Conservation (phyloP, 176 grass and related monocot species). For the Zizania latifolia region DNA sequence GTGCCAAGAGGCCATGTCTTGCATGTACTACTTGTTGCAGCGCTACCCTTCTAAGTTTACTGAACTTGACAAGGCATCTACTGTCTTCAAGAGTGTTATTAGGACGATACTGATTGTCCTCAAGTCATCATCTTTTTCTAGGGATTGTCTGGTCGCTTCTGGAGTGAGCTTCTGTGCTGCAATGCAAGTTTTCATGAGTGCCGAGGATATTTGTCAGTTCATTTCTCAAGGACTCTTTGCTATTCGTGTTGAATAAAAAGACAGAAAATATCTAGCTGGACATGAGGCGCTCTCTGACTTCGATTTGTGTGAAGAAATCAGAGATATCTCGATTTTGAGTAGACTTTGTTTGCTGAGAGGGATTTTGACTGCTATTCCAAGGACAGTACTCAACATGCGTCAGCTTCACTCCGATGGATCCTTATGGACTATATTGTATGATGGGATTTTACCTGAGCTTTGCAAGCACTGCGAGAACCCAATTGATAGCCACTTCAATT, state of each 20-base stretch:
- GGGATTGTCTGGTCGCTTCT: constrained; percentile 93
- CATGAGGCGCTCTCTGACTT: constrained; percentile 33
- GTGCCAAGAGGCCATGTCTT: constrained; percentile 97
- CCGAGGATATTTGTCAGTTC: constrained; percentile 52
- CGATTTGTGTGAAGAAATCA: constrained; percentile 51
- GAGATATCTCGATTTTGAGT: constrained; percentile 70
- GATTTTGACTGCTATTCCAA: constrained; percentile 81
- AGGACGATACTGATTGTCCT: constrained; percentile 77
- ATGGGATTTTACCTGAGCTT: constrained; percentile 81
- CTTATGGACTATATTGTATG: constrained; percentile 79
- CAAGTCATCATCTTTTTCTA: constrained; percentile 76
- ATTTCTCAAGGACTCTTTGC: constrained; percentile 67
- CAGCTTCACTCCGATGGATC: constrained; percentile 37
- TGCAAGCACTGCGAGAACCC: constrained; percentile 93
- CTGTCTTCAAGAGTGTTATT: constrained; percentile 52
- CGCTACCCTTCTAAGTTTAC: constrained; percentile 65
- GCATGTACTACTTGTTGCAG: constrained; percentile 97
- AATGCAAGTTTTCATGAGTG: constrained; percentile 69
- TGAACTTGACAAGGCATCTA: constrained; percentile 45
- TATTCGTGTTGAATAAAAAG: constrained; percentile 6
- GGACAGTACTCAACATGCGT: constrained; percentile 53
- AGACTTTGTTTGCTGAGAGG: constrained; percentile 94
- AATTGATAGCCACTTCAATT: constrained; percentile 93
- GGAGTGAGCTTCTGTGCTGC: constrained; percentile 93
- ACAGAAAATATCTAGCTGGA: not conserved